Evolutionary conservation across 257 asterid genomes (phyloP).

Genomic region (Coffea eugenioides): DNA sequence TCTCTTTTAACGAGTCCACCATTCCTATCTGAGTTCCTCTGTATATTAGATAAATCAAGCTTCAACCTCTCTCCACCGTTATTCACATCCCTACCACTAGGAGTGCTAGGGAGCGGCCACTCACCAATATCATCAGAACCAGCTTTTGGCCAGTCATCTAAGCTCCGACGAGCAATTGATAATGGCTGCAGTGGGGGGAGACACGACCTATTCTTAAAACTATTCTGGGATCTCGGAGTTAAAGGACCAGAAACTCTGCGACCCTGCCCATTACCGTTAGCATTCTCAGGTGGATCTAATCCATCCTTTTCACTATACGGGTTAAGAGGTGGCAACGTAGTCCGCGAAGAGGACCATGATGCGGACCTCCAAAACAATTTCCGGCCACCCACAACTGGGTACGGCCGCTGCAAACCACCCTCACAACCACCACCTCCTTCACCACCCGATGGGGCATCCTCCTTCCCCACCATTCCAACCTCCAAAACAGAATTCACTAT

Average conservation of each 20-base stretch:
- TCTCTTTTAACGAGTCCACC: conserved; percentile 47
- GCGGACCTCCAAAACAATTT: conserved; percentile 55
- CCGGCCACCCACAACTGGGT: conserved; percentile 35
- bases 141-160: conserved; percentile 63
- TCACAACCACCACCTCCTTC: conserved; percentile 22
- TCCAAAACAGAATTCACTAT: not conserved
- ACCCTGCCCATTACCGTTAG: conserved; percentile 22
- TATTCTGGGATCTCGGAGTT: conserved; percentile 44
- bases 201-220: conserved; percentile 46
- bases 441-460: conserved; percentile 32
- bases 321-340: conserved; percentile 45
- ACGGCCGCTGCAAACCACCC: conserved; percentile 30
- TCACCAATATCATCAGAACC: conserved; percentile 59
- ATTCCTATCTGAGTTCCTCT: conserved; percentile 32
- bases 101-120: conserved; percentile 51
- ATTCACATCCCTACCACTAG: conserved; percentile 38
- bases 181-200: conserved; percentile 50
- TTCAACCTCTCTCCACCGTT: conserved; percentile 45
- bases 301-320: conserved; percentile 36
- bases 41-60: conserved; percentile 52
- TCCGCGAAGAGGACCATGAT: conserved; percentile 53
- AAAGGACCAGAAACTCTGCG: conserved; percentile 31
- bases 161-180: conserved; percentile 50
- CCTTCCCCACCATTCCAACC: conserved; percentile 45
- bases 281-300: conserved; percentile 24